Base-by-base conservation (phyloP, 176 grass and related monocot genomes). In the Raddia guianensis region DNA sequence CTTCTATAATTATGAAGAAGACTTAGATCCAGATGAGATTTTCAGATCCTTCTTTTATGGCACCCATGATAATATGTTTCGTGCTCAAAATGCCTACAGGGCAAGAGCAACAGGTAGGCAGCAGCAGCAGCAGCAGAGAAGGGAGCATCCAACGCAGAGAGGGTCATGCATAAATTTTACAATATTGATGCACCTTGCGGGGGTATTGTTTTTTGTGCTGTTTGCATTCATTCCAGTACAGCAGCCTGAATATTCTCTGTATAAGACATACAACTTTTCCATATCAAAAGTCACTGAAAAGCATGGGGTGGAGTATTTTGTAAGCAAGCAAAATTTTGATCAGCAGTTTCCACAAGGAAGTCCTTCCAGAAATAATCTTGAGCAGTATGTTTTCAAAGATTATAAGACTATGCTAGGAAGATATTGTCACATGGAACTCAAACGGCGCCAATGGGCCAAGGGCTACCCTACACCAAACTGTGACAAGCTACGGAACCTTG, bases 21-120 rank as follows among this genome's bases (percentile, higher is more conserved):
- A 92, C 78, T 85, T 87, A 76, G 90, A 95, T 77, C 82, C 91
- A 2, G 87, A 97, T 89, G 91, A 97, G 63, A 87, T 97, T 78
- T 97, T 92, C 66, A 91, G 90, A 35, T 91, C 91, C 57, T 94
- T 97, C 70, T 97, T 91, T 80, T 91, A 91, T 49, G 94, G 91
- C 18, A 82, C 80, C 50, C 87, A 86, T 78, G 89, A 86, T 83
- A 82, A 90, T 83, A 16, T 82, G 2, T 88, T 86, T 48, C 75
- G 15, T 57, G n/a, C 82, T 58, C 88, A 80, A 3, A 67, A 83
- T 80, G 50, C 75, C 63, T 68, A 90, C 59, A 86, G 86, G 64
- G 51, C 79, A 77, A 88, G 91, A 87, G 86, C 66, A 83, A 68
- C 67, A 75, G 80, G 15, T 14, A 77, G 82, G 63, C 82, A 88